Evolutionary conservation across 441 rosid genomes (phyloP).

Genomic region (Aleurites moluccanus): DNA sequence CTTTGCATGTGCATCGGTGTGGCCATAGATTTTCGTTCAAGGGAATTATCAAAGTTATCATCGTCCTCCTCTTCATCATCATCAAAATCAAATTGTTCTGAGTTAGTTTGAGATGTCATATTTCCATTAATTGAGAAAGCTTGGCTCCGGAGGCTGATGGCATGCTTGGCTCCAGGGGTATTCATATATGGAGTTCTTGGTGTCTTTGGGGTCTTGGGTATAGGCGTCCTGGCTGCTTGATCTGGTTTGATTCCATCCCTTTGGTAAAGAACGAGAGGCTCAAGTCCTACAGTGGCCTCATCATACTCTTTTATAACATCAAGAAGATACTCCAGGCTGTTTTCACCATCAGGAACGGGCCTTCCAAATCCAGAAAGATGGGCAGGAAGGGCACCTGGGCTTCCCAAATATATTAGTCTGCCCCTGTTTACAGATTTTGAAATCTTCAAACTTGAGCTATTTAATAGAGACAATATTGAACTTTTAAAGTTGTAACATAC

Average conservation of each 20-base stretch:
- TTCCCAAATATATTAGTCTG: conserved; percentile 55
- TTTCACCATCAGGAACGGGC: conserved; percentile 74
- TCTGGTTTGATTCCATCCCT: conserved; percentile 56
- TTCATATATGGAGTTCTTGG: conserved; percentile 30
- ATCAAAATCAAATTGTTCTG: conserved; percentile 23
- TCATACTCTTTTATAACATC: conserved; percentile 77
- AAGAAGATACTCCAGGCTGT: conserved; percentile 65
- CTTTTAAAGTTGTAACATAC: conserved; percentile 25
- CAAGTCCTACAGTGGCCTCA: conserved; percentile 57
- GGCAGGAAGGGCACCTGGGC: conserved; percentile 47
- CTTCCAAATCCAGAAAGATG: conserved; percentile 65
- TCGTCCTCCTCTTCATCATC: conserved; percentile 37
- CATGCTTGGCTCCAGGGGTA: conserved; percentile 36
- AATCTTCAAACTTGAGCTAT: background rate
- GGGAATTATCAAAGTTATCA: conserved; percentile 48
- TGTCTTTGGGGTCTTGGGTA: conserved; percentile 40
- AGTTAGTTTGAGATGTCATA: conserved; percentile 31
- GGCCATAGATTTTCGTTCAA: conserved; percentile 42
- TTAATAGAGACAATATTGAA: background rate
- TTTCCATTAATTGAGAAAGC: conserved; percentile 35
- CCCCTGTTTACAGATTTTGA: conserved; percentile 43
- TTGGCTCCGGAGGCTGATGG: conserved; percentile 45
- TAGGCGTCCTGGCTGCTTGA: conserved; percentile 42
- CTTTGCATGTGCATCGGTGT: conserved; percentile 49
- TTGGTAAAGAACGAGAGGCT: conserved; percentile 60